Evolutionary conservation across 768 basidiomycete species (phyloP).

Genomic region (Lactifluus hygrophoroides): DNA sequence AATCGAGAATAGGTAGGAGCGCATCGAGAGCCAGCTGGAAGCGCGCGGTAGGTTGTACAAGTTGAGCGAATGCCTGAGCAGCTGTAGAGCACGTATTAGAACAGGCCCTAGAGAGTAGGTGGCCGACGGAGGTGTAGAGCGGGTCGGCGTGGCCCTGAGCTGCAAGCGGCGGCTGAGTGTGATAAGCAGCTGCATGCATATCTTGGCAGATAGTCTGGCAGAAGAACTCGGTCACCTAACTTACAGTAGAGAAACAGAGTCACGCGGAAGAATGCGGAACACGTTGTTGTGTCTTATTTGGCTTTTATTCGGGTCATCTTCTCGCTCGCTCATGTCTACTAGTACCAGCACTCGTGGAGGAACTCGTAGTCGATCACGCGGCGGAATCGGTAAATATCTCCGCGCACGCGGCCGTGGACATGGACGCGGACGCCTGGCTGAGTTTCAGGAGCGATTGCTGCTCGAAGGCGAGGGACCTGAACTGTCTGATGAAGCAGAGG

Average conservation of each 20-base stretch:
- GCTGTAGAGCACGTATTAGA: slow-evolving; percentile 70
- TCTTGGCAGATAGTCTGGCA: slow-evolving; percentile 11
- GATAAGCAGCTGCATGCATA: slow-evolving; percentile 29
- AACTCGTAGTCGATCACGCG: slow-evolving; percentile 51
- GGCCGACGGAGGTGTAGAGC: slow-evolving; percentile 54
- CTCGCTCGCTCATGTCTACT: too few species aligned
- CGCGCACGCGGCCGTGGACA: slow-evolving; percentile 60
- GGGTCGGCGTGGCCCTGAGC: slow-evolving; percentile 36
- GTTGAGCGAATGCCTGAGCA: slow-evolving; percentile 64
- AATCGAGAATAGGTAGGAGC: slow-evolving; percentile 62
- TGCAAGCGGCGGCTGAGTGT: slow-evolving; percentile 27
- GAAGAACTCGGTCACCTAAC: not conserved
- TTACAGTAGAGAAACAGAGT: too few species aligned
- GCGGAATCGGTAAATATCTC: slow-evolving; percentile 66
- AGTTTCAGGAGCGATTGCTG: slow-evolving; percentile 50
- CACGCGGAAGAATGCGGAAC: too few species aligned
- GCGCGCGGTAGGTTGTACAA: slow-evolving; percentile 66
- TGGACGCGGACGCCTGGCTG: slow-evolving; percentile 54
- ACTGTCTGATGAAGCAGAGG: slow-evolving; percentile 38
- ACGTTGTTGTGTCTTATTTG: slow-evolving; percentile 13
- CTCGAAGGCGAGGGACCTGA: slow-evolving; percentile 48
- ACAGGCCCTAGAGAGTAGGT: slow-evolving; percentile 58
- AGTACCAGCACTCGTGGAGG: slow-evolving; percentile 24
- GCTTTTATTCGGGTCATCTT: too few species aligned
- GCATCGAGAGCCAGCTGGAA: slow-evolving; percentile 82